Evolutionary conservation across 192 early-diverging fungal species (phyloP).

Genomic region (Gaertneriomyces semiglobifer): DNA sequence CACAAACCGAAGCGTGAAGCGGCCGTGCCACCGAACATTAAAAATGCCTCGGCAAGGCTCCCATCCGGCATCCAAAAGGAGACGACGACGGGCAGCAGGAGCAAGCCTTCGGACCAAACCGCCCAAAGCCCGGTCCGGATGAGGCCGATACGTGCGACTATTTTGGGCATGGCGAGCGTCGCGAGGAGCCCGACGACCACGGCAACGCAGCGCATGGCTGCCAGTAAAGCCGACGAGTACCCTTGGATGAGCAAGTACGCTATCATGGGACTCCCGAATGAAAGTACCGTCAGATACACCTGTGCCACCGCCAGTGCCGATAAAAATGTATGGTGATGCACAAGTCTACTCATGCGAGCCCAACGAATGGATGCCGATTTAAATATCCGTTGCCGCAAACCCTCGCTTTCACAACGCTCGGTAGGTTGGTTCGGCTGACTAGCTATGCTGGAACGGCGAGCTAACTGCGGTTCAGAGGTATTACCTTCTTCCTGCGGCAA

Average conservation of each 20-base stretch:
- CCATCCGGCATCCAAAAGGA: constrained; percentile 29
- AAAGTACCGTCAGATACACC: constrained; percentile 45
- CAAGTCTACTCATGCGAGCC: constrained; percentile 11
- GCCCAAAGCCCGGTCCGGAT: constrained; percentile 36
- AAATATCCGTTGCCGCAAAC: no score
- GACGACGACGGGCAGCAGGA: constrained; percentile 20
- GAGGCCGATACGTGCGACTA: constrained; percentile 33
- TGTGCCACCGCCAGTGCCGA: constrained; percentile 38
- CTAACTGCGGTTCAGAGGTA: not conserved
- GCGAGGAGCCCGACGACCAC: constrained; percentile 38
- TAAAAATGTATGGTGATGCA: constrained; percentile 32
- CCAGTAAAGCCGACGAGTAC: constrained; percentile 33
- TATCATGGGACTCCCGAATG: constrained; percentile 41
- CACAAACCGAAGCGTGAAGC: constrained; percentile 44
- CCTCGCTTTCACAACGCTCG: no score
- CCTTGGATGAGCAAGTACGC: constrained; percentile 35
- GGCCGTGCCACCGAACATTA: constrained; percentile 39
- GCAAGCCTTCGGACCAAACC: constrained; percentile 34
- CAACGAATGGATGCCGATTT: constrained; percentile 6
- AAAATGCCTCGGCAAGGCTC: not conserved
- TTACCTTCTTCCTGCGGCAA: not conserved
- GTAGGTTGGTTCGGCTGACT: not conserved
- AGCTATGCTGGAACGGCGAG: not conserved
- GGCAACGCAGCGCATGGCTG: constrained; percentile 29
- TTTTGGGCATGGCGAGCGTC: constrained; percentile 30